Evolutionary conservation across 2,329 filamentous ascomycete genomes (phyloP).

Genomic region (Colletotrichum sp.): DNA sequence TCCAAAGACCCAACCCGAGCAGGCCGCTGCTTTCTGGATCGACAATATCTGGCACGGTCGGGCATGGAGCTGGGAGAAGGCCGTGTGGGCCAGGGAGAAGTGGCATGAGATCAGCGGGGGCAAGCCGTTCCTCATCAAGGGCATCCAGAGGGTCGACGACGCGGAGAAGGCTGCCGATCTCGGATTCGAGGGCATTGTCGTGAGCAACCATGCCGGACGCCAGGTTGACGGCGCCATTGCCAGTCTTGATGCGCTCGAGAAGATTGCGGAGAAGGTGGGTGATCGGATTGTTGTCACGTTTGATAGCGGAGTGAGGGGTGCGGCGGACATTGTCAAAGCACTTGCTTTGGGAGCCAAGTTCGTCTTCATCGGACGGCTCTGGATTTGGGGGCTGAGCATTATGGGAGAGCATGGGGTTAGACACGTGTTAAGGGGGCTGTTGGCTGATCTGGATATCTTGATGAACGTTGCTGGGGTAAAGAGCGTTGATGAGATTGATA

Average conservation of each 20-base stretch:
- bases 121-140: conserved; percentile 65
- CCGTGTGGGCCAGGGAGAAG: conserved; percentile 63
- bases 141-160: conserved; percentile 66
- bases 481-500: conserved; percentile 40
- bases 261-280: conserved; percentile 43
- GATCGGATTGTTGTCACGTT: conserved; percentile 37
- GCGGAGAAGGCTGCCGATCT: conserved; percentile 61
- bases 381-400: conserved; percentile 47
- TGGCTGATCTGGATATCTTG: conserved; percentile 60
- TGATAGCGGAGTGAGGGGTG: conserved; percentile 57
- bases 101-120: conserved; percentile 66
- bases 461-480: conserved; percentile 60
- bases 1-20: conserved; percentile 42
- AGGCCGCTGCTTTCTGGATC: conserved; percentile 66
- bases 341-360: conserved; percentile 62
- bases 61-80: conserved; percentile 67
- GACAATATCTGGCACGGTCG: conserved; percentile 68
- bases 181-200: conserved; percentile 65
- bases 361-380: conserved; percentile 64
- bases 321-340: conserved; percentile 64
- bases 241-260: conserved; percentile 50
- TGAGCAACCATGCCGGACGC: conserved; percentile 65
- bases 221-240: conserved; percentile 50
- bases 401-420: conserved; percentile 16
- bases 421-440: conserved; percentile 29